Base-by-base conservation (phyloP, 2,329 filamentous ascomycete genomes). In the Xenosphaeropsis pyriputrescens region DNA sequence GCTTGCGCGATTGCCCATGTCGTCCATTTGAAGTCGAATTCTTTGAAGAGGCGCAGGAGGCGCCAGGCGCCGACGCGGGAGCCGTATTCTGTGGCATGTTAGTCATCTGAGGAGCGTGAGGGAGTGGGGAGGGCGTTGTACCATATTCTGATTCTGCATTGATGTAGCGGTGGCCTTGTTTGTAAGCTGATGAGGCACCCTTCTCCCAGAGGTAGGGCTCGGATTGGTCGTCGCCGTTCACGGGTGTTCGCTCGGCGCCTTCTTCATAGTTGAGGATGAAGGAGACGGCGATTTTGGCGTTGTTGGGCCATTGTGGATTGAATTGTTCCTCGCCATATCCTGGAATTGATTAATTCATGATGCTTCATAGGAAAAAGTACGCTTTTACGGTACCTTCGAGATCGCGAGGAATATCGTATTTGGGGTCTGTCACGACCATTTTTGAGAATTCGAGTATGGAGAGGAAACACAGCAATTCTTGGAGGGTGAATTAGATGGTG, bases 11-110 rank as follows among this genome's bases (percentile, higher is more conserved):
- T 50, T 2, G 59, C 60, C 41, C 54, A 63, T 1, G 54, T 53
- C 1, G 60, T 63, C 37, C 62, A 60, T 18, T 53, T 52, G 57
- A 55, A 59, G 2, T 53, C 53, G 32, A 57, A 59, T 39, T 61
- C 57, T 31, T 56, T 53, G 47, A 63, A 61, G 2, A 63, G 45
- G 1, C 57, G 49, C 34, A 59, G 50, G 11, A 63, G 45, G 11
- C 60, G 45, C 59, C 60, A 62, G 2, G 53, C 51, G 2, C 55
- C 56, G 1, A 49, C 47, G 12, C 53, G 48, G 33, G 37, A 50
- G n/a, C 56, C 55, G 35, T 56, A 57, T 40, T 59, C 57, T 15
- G 17, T 6, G 11, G 4, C 14, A 29, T 17, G 18, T 15, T 19
- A 26, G 22, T 26, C 3, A 11, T 6, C 12, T 9, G 1, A 49